Evolutionary conservation across 768 basidiomycete species (phyloP), one percentile per base, ranked within the genome.

Genomic region (Austroboletus eburneus): DNA sequence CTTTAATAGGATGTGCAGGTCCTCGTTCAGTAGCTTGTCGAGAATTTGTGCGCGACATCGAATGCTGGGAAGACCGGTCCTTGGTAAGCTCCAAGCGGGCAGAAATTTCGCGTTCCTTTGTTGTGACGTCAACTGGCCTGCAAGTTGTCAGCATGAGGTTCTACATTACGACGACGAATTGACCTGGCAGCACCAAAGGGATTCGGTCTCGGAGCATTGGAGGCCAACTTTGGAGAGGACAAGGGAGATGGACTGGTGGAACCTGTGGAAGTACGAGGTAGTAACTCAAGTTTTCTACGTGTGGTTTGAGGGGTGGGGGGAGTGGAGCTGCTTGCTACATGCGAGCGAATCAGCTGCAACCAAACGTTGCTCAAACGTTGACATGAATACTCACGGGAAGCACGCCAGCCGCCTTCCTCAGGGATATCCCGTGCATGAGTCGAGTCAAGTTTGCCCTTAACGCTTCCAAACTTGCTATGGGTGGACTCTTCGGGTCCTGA

Each of bases 131-230:
- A 18, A 97, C 87, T 12, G 95, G 92, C 57, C 87, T 90, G 24
- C 45, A n/a, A 33, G 34, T 4, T 23, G 32, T 68, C 14, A 49
- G 45, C 49, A 52, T 13, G 21, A 12, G 36, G 36, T 21, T 13
- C 44, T 18, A 37, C 40, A 44, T 37, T 22, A 14, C n/a, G 21
- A 17, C 33, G 3, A 56, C 22, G 21, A 17, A 65, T 78, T 40
- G 56, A 89, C 88, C 71, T 85, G 29, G 95, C 95, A 44, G 77
- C 75, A 40, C 95, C 96, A 59, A 98, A 98, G 6, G 94, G 94
- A 63, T 77, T 92, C 49, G 85, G 61, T 29, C 80, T 69, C 29
- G 72, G 61, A 5, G 72, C 65, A 29, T 74, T 68, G 46, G 76
- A 67, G 3, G 76, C 70, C 56, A 87, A 78, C 68, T 86, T 85